Base-by-base conservation (phyloP, 495 filamentous ascomycete species). In the Aspergillus coremiiformis region DNA sequence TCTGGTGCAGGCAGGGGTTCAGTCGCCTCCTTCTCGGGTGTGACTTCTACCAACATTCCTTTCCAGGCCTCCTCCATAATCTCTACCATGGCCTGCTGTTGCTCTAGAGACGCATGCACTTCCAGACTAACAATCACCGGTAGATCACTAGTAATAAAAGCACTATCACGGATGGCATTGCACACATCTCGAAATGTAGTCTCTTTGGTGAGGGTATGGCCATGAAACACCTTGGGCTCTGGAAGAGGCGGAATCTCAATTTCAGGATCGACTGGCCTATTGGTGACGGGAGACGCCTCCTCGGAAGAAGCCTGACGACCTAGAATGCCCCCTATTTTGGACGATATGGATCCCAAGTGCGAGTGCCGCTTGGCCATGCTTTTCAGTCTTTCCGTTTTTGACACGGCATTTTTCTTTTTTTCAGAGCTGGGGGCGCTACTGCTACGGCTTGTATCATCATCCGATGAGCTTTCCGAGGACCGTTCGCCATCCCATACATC, bases 71-170 rank as follows among this genome's bases (percentile, higher is more conserved):
- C 77, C 44, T 78, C 74, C 78, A 96, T 95, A 54, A 96, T 95
- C 47, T 87, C 76, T 0, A 95, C 88, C 85, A 96, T 95, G 12
- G 81, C 81, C 57, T 87, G 80, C 61, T 96, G 91, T 62, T 96
- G 92, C 39, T 83, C 78, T 0, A 77, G 63, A 53, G 75, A 74
- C 26, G 87, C 88, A 68, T 96, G 92, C 0, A 96, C 87, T 64
- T 97, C 92, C 8, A 97, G 73, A 57, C 87, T 93, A 52, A 95
- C 82, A 32, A 97, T 90, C 1, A 97, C 71, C 0, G 92, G 92
- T 0, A 91, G 70, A 45, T 95, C 84, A 27, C 74, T 82, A 3
- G 73, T 77, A 6, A 83, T 71, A 60, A 97, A 96, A 0, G 86
- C 88, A 58, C 84, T 78, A 41, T 95, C 82, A 17, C 82, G 73